phyloP scores from a whole-genome alignment of 352 stramenopile genomes.

The Phytophthora sojae region DNA sequence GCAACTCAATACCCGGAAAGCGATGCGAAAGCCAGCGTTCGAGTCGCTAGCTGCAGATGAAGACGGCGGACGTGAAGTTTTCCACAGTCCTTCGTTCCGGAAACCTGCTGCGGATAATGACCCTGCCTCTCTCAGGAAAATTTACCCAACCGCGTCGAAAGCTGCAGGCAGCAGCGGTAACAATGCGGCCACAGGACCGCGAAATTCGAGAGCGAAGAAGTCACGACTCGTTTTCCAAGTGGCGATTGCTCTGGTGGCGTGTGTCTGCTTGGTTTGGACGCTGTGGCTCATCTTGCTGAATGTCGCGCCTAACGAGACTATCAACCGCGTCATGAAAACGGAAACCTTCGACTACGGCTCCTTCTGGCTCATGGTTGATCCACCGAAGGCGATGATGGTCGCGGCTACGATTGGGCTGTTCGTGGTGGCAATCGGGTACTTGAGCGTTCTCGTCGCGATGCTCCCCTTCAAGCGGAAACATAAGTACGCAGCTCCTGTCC shows the following conservation, averaged over 20 bases:
- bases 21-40: too few relatives aligned
- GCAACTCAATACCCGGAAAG: too few relatives aligned
- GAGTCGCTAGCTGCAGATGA: background rate
- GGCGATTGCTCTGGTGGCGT: background rate
- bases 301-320: constrained; percentile 14
- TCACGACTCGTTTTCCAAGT: background rate
- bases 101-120: background rate
- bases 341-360: constrained; percentile 27
- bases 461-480: background rate
- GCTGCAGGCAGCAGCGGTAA: background rate
- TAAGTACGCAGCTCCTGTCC: background rate
- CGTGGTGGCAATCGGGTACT: constrained; percentile 8
- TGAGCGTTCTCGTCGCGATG: constrained; percentile 9
- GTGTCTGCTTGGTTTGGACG: constrained; percentile 17
- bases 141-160: background rate
- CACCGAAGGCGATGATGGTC: background rate
- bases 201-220: background rate
- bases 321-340: constrained; percentile 35
- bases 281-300: constrained; percentile 28
- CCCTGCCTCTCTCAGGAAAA: background rate
- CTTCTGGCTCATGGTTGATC: constrained; percentile 33
- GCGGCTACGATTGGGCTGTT: constrained; percentile 5
- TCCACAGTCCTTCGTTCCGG: background rate
- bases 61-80: background rate
- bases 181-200: background rate